A percentile compares a stretch with the other conserved stretches of the same genome.
Conservation (phyloP, 2,329 filamentous ascomycete species). For the Beauveria asiatica region DNA sequence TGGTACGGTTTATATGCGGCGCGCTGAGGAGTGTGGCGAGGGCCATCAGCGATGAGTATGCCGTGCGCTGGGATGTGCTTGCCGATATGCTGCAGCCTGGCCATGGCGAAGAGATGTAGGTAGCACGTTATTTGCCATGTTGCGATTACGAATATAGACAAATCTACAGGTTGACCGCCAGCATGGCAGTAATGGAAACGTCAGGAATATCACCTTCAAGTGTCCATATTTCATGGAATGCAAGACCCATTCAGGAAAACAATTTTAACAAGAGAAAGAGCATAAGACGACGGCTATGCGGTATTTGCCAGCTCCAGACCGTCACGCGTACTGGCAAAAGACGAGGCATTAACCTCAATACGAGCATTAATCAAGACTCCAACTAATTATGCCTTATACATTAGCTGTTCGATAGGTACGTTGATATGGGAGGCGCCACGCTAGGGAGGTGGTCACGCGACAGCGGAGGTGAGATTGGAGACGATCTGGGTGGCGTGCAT, state of each 20-base stretch:
- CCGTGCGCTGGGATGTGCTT: constrained; percentile 60
- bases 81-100: constrained; percentile 59
- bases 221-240: not conserved
- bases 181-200: too few species aligned
- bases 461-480: not conserved
- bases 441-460: not conserved
- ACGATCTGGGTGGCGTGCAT: not conserved
- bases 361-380: too few species aligned
- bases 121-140: not conserved
- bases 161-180: too few species aligned
- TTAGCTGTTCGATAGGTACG: not conserved
- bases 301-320: too few species aligned
- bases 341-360: too few species aligned
- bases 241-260: not conserved
- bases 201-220: too few species aligned
- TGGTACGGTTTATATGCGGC: constrained; percentile 57
- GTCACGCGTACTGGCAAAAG: too few species aligned
- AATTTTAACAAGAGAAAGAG: not conserved
- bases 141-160: not conserved
- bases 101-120: constrained; percentile 2
- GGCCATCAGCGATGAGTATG: constrained; percentile 49
- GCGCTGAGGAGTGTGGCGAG: constrained; percentile 63
- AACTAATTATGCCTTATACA: not conserved
- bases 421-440: not conserved
- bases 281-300: too few species aligned